phyloP scores from a whole-genome alignment of 495 filamentous ascomycete genomes.

The Lepidopterella palustris region DNA sequence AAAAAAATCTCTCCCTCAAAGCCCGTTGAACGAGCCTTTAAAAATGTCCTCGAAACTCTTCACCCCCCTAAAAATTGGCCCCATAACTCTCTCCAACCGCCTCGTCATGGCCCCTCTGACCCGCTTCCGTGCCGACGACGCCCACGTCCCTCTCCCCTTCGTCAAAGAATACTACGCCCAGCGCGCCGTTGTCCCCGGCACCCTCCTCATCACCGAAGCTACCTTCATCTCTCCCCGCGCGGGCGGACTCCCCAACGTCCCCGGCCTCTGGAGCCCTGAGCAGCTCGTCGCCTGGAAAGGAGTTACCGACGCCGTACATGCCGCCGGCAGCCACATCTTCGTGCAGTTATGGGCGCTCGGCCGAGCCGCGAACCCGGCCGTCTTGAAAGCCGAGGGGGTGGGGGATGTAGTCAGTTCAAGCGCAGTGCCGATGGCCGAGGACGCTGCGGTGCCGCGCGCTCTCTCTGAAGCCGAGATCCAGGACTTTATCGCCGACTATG shows the following conservation, averaged over 20 bases:
- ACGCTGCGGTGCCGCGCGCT: constrained; percentile 38
- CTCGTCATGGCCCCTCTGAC: constrained; percentile 37
- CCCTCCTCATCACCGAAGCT: constrained; percentile 59
- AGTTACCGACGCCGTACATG: constrained; percentile 61
- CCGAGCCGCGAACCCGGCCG: constrained; percentile 44
- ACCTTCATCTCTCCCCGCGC: constrained; percentile 54
- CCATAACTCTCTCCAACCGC: constrained; percentile 28
- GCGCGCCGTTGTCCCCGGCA: constrained; percentile 52
- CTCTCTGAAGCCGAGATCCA: constrained; percentile 55
- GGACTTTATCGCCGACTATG: constrained; percentile 51
- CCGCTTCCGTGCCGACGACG: constrained; percentile 45
- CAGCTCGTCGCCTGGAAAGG: constrained; percentile 59
- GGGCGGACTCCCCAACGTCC: constrained; percentile 49
- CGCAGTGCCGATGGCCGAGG: constrained; percentile 38
- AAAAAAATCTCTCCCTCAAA: too few relatives aligned
- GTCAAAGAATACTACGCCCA: constrained; percentile 56
- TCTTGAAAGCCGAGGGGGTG: constrained; percentile 39
- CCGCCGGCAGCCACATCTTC: constrained; percentile 56
- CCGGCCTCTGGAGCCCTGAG: constrained; percentile 55
- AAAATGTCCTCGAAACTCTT: constrained; percentile 16
- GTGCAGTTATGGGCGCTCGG: constrained; percentile 64
- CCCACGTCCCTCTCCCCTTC: constrained; percentile 39
- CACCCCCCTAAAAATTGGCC: constrained; percentile 19
- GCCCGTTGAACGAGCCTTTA: too few relatives aligned
- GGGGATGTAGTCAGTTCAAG: constrained; percentile 45